Percentiles rank a stretch among this genome's conserved stretches.
These are phyloP conservation scores for Leishmania tarentolae DNA, from an alignment of 208 protist species.

Conservation along the genomic window DNA sequence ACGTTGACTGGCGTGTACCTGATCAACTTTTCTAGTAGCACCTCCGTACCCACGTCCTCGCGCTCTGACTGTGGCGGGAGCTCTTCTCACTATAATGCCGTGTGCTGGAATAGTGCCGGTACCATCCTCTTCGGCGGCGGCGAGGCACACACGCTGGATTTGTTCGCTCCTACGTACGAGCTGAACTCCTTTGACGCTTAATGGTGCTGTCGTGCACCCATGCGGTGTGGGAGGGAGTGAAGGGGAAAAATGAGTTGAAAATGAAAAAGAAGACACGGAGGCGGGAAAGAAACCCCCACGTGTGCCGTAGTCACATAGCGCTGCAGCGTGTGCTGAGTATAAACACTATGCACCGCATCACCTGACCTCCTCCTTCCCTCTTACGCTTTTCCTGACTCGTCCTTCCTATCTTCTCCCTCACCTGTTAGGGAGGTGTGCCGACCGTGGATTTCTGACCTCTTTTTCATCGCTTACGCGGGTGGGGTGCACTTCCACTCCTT, in stretches of 20 bases:
- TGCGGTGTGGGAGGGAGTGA: neutral
- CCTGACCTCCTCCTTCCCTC: neutral
- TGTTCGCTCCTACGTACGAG: conserved; percentile 58
- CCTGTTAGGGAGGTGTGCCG: neutral
- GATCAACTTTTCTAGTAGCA: conserved; percentile 67
- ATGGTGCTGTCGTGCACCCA: neutral
- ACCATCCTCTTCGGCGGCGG: conserved; percentile 78
- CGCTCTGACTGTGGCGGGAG: conserved; percentile 57
- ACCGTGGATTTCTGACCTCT: neutral
- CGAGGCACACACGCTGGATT: conserved; percentile 70
- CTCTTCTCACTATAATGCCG: conserved; percentile 73
- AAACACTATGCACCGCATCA: neutral
- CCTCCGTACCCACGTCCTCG: conserved; percentile 44
- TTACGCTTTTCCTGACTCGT: neutral
- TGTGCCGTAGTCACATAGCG: neutral
- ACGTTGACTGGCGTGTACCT: conserved; percentile 83
- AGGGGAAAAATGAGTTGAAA: neutral
- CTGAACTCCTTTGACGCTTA: conserved; percentile 19
- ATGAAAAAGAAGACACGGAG: too few relatives aligned
- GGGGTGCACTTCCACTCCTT: neutral
- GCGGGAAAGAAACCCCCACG: neutral
- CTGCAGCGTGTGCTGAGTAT: neutral
- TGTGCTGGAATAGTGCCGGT: conserved; percentile 75
- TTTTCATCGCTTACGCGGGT: neutral
- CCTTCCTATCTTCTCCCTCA: neutral